Base-by-base conservation (phyloP, 179 eudicot species). In the Actinidia arguta region DNA sequence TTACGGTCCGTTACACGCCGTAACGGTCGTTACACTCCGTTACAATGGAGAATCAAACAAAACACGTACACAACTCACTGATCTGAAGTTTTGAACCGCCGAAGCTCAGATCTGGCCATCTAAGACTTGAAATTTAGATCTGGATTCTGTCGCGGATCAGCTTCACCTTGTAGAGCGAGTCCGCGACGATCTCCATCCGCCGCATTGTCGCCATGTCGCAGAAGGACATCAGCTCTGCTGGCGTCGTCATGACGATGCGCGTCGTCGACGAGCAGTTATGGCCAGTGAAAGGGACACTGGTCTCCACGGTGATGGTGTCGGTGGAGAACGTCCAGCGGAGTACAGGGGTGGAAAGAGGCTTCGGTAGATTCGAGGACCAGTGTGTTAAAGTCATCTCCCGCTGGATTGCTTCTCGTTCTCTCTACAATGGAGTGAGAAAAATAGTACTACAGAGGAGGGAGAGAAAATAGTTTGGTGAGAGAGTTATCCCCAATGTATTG, bases 141-240 rank as follows among this genome's bases (percentile, higher is more conserved):
- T 31, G 36, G 36, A 31, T 31, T 31, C 2, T 31, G 0, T 98
- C 99, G 0, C 99, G 92, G 78, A 96, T 95, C 13, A 95, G 90
- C 42, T 95, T 96, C 0, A 98, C 89, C 48, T 96, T 96, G 93
- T 96, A 96, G 18, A 96, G 94, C 0, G 98, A 93, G 75, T 96
- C 99, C 8, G 98, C 92, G 5, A 98, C 98, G 88, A 96, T 96
- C 86, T 96, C 98, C 98, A 93, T 95, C 1, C 99, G 92, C 0
- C 99, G 95, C 98, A 95, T 93, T 0, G 75, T 14, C 0, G 97
- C 90, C 99, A 96, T 96, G 78, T 82, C 87, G 18, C 81, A n/a
- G n/a, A n/a, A 96, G 46, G 86, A 25, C 87, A 95, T 87, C 76
- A 95, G 96, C 67, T 96, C 99, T 5, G 73, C n/a, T 0, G 94